Percentiles rank a stretch among this genome's conserved stretches.
Evolutionary conservation across 2,329 filamentous ascomycete genomes (phyloP).

Genomic region (Aspergillus japonicus): DNA sequence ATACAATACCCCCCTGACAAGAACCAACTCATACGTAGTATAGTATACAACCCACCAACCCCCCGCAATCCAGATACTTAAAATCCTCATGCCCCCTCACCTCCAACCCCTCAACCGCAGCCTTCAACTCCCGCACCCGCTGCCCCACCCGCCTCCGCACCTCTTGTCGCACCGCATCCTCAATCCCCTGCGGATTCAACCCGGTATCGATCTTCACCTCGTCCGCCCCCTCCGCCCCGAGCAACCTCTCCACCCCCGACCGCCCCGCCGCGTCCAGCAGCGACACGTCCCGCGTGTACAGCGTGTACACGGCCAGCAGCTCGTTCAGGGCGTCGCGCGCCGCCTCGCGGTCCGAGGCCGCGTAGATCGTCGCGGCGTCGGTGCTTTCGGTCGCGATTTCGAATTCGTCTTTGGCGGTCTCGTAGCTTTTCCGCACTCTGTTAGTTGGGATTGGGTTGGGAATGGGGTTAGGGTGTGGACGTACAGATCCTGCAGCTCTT

Average conservation of each 20-base stretch:
- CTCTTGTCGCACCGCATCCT: constrained; percentile 38
- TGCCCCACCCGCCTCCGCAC: constrained; percentile 46
- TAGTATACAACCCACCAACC: too few relatives aligned
- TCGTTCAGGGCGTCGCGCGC: constrained; percentile 48
- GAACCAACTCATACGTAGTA: too few relatives aligned
- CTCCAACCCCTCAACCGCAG: constrained; percentile 45
- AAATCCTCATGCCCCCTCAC: constrained; percentile 36
- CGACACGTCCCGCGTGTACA: constrained; percentile 29
- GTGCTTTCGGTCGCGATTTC: constrained; percentile 52
- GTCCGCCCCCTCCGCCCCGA: constrained; percentile 7
- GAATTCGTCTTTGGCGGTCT: constrained; percentile 49
- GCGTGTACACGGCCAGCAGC: constrained; percentile 33
- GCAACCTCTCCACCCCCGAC: neutral
- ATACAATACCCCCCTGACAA: too few relatives aligned
- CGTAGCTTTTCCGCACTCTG: constrained; percentile 36
- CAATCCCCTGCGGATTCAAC: constrained; percentile 33
- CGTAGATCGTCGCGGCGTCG: constrained; percentile 46
- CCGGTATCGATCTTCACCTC: constrained; percentile 29
- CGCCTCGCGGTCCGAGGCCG: constrained; percentile 46
- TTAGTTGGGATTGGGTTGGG: neutral
- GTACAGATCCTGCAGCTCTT: constrained; percentile 40
- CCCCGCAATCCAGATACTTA: too few relatives aligned
- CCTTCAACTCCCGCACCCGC: constrained; percentile 48
- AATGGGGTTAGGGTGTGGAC: neutral
- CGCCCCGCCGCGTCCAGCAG: neutral